These are phyloP conservation scores for Daedaleopsis sinensis DNA, from an alignment of 768 basidiomycete species.

Conservation along the genomic window DNA sequence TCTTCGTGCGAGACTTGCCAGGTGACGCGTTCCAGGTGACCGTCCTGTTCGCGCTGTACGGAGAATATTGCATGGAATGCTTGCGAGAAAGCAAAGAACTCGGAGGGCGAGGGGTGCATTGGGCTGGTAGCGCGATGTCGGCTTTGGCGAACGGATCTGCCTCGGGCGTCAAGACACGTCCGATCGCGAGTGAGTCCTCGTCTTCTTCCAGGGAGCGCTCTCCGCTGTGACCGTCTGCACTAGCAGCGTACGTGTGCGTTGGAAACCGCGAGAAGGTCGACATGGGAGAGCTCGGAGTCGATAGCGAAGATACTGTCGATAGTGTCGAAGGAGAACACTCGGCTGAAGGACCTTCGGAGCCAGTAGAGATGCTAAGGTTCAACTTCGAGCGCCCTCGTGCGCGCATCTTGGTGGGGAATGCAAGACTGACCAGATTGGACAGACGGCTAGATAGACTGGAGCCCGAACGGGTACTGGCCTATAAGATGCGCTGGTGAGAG, in stretches of 20 bases:
- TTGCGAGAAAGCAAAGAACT: conserved; percentile 12
- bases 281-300: conserved; percentile 16
- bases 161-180: conserved; percentile 32
- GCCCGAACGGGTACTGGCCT: conserved; percentile 27
- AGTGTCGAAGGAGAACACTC: conserved; percentile 20
- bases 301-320: conserved; percentile 4
- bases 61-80: conserved; percentile 6
- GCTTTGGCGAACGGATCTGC: conserved; percentile 32
- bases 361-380: conserved; percentile 19
- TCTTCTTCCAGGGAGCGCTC: conserved; percentile 4
- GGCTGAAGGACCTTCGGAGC: conserved; percentile 6
- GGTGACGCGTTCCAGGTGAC: conserved; percentile 5
- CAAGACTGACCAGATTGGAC: conserved; percentile 20
- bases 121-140: conserved; percentile 20
- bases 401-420: conserved; percentile 20
- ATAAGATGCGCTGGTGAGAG: background rate
- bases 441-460: conserved; percentile 26
- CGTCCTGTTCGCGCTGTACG: background rate
- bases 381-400: conserved; percentile 27
- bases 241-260: conserved; percentile 6
- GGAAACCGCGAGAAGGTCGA: conserved; percentile 8
- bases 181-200: conserved; percentile 22
- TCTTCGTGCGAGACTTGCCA: background rate
- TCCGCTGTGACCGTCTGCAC: conserved; percentile 3
- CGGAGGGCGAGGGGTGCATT: conserved; percentile 13